These are phyloP conservation scores for Neofusicoccum cordaticola DNA, from an alignment of 2,329 filamentous ascomycete genomes.

Conservation along the genomic window DNA sequence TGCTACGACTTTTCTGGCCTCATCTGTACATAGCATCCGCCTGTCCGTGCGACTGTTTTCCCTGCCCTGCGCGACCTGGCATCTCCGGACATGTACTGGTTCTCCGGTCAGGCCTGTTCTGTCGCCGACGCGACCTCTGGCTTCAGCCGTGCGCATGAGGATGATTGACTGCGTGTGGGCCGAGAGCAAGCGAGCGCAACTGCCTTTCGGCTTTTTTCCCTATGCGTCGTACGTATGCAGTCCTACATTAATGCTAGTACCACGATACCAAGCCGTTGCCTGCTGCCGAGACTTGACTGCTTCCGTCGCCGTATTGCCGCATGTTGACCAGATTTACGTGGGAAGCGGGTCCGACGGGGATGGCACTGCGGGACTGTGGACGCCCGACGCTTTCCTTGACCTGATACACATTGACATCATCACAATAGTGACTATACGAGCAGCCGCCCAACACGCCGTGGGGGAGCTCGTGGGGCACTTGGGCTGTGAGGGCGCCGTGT, in stretches of 20 bases:
- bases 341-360: neutral
- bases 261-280: neutral
- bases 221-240: constrained; percentile 1
- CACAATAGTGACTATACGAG: neutral
- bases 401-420: constrained; percentile 1
- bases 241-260: constrained; percentile 5
- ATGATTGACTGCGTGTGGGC: neutral
- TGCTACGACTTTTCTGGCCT: constrained; percentile 3
- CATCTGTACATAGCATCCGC: constrained; percentile 2
- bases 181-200: neutral
- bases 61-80: neutral
- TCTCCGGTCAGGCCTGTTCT: neutral
- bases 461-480: neutral
- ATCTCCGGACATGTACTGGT: neutral
- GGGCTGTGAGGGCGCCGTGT: neutral
- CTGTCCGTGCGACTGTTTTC: neutral
- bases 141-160: neutral
- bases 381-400: neutral
- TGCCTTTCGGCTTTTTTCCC: constrained; percentile 6
- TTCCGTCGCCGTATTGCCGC: neutral
- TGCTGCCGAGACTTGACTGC: neutral
- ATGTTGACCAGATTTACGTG: neutral
- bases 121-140: neutral
- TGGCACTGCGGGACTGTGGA: neutral
- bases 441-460: no score